Evolutionary conservation across 108 stramenopile genomes (phyloP), one percentile per base, ranked within the genome.

Genomic region (Schizochytrium sp.): DNA sequence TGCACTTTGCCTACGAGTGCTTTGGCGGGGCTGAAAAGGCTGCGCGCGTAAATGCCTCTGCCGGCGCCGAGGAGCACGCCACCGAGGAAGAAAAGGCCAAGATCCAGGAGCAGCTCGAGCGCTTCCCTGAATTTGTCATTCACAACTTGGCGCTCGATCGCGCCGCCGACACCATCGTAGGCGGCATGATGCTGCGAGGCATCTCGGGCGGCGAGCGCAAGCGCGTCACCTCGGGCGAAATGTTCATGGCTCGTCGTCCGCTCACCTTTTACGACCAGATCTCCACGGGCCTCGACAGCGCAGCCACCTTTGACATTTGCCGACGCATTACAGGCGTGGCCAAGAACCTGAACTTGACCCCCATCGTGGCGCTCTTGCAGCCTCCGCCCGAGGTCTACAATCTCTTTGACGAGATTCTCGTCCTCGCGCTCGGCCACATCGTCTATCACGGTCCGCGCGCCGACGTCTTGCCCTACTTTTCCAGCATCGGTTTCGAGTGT

Each of bases 371-470:
- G 5, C 93, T 97, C 58, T 93, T 97, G 4, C 96, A 97, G 88
- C 97, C 97, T 25, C 96, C 96, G 2, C 97, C 97, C 4, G 97
- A 97, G 91, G 96, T 96, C 21, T 96, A 95, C 55, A 95, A 95
- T 55, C 91, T 97, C 59, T 97, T 97, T 91, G 97, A 97, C 87
- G 96, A 97, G 58, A 58, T 97, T 19, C 94, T 96, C 28, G 72
- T 97, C 69, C 89, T 97, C 34, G 95, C 94, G 89, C 87, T 94
- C 48, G 97, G 97, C 44, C 94, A 89, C 47, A 89, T 97, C 41
- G 93, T 97, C 23, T 96, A 95, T 76, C 94, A 94, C 25, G 97
- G 96, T 19, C 95, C 95, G 18, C 91, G 96, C 44, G 95, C 94
- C 55, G 88, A 92, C 14, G 91, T 95, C 5, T 60, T 95, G 63